Conservation (phyloP, 768 basidiomycete genomes). For the Piloderma croceum region DNA sequence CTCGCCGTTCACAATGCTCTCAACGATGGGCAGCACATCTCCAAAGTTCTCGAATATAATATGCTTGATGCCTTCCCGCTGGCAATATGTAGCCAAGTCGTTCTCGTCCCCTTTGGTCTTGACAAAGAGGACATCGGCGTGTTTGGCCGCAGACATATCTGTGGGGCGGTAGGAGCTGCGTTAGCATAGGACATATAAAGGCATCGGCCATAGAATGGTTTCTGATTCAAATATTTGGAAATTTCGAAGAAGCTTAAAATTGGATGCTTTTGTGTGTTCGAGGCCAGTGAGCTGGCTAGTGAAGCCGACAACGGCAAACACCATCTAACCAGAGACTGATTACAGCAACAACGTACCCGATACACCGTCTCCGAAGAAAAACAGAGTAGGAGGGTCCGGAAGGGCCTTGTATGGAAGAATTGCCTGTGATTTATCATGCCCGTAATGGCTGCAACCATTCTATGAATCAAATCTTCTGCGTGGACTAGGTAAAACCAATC, state of each 20-base stretch:
- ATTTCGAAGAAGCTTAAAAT: too few relatives aligned
- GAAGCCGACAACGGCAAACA: too few relatives aligned
- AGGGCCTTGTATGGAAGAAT: slow-evolving; percentile 86
- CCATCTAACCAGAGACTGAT: too few relatives aligned
- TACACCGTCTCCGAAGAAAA: slow-evolving; percentile 98
- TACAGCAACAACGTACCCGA: slow-evolving; percentile 77
- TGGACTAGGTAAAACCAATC: slow-evolving; percentile 8
- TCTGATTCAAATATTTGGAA: too few relatives aligned
- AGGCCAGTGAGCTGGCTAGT: too few relatives aligned
- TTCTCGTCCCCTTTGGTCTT: slow-evolving; percentile 80
- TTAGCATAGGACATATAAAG: too few relatives aligned
- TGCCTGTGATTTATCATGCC: slow-evolving; percentile 95
- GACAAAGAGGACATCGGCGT: slow-evolving; percentile 93
- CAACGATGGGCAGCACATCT: slow-evolving; percentile 53
- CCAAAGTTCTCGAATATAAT: slow-evolving; percentile 72
- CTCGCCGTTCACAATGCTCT: slow-evolving; percentile 65
- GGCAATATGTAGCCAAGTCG: slow-evolving; percentile 82
- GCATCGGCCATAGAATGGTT: too few relatives aligned
- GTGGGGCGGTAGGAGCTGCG: slow-evolving; percentile 7
- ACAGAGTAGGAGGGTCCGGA: slow-evolving; percentile 66
- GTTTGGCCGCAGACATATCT: slow-evolving; percentile 90
- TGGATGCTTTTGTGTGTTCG: too few relatives aligned
- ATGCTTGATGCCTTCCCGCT: slow-evolving; percentile 70
- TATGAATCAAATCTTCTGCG: too few relatives aligned
- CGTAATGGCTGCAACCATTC: slow-evolving; percentile 73